Evolutionary conservation across 2,329 filamentous ascomycete species (phyloP).

Genomic region (Geoglossum cookeanum): DNA sequence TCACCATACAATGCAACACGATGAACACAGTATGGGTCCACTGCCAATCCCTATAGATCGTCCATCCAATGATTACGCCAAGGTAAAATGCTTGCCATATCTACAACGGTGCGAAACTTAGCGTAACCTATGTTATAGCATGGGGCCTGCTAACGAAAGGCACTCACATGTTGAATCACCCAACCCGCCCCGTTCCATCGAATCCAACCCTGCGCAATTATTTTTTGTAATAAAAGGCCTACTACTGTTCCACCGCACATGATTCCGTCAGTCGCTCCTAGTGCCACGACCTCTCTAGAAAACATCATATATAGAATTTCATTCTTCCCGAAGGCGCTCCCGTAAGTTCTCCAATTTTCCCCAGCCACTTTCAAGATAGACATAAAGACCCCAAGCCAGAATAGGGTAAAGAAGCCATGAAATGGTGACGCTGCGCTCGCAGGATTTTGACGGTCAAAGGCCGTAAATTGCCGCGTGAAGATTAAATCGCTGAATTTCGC

Average conservation of each 20-base stretch:
- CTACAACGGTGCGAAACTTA: slow-evolving; percentile 15
- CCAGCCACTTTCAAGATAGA: slow-evolving; percentile 47
- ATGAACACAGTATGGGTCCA: slow-evolving; percentile 72
- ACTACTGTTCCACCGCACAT: slow-evolving; percentile 49
- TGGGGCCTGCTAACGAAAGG: background rate
- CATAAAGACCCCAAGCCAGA: slow-evolving; percentile 52
- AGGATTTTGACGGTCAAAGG: slow-evolving; percentile 55
- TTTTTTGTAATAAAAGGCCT: slow-evolving; percentile 44
- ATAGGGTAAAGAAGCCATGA: slow-evolving; percentile 61
- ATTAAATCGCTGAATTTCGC: slow-evolving; percentile 35
- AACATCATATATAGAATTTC: slow-evolving; percentile 56
- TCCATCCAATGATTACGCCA: slow-evolving; percentile 40
- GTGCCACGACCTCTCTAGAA: slow-evolving; percentile 29
- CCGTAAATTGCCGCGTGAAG: slow-evolving; percentile 54
- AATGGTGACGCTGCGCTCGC: slow-evolving; percentile 47
- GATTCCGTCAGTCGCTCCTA: slow-evolving; percentile 43
- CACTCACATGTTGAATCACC: slow-evolving; percentile 47
- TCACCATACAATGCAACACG: slow-evolving; percentile 51
- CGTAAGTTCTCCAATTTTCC: slow-evolving; percentile 48
- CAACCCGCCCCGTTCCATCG: slow-evolving; percentile 51
- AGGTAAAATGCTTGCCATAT: slow-evolving; percentile 52
- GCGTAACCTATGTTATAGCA: background rate
- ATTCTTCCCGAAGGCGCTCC: slow-evolving; percentile 48
- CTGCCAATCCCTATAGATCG: slow-evolving; percentile 54
- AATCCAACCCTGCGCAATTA: slow-evolving; percentile 38